A percentile compares a stretch with the other conserved stretches of the same genome.
phyloP scores from a whole-genome alignment of 768 basidiomycete species.

The Strobilomyces dryophilus region DNA sequence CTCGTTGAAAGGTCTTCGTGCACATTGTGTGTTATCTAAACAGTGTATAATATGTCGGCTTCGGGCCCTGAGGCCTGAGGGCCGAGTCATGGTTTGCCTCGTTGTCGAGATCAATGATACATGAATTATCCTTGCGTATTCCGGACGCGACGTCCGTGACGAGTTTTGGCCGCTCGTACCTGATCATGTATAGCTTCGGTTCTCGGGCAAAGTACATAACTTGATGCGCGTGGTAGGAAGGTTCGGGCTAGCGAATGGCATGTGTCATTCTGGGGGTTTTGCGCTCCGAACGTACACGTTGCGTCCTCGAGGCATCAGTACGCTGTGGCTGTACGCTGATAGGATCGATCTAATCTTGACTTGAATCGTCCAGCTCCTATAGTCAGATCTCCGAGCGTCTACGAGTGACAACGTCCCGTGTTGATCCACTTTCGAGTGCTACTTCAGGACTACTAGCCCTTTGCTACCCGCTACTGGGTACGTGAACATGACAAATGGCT shows the following conservation, averaged over 20 bases:
- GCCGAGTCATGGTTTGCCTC: not conserved
- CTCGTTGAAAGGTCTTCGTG: not conserved
- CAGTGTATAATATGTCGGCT: not conserved
- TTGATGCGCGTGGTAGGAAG: not conserved
- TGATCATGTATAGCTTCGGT: not conserved
- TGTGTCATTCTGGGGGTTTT: not conserved
- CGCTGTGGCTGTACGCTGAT: slow-evolving; percentile 15
- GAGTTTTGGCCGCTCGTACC: not conserved
- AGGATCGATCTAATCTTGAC: not conserved
- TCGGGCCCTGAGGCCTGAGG: too few species aligned
- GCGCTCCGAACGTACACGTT: slow-evolving; percentile 12
- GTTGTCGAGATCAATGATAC: not conserved
- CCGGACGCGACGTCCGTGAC: not conserved
- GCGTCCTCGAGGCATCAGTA: slow-evolving; percentile 20
- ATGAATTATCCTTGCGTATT: not conserved
- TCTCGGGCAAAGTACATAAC: not conserved
- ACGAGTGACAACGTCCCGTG: not conserved
- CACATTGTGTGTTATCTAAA: not conserved
- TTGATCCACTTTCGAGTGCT: not conserved
- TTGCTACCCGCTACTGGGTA: not conserved
- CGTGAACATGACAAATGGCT: not conserved
- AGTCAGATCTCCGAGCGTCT: not conserved
- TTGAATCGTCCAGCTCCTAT: not conserved
- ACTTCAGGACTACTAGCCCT: slow-evolving; percentile 1
- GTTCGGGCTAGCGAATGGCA: not conserved